phyloP scores from a whole-genome alignment of 352 stramenopile genomes.

The Phytophthora pistaciae region DNA sequence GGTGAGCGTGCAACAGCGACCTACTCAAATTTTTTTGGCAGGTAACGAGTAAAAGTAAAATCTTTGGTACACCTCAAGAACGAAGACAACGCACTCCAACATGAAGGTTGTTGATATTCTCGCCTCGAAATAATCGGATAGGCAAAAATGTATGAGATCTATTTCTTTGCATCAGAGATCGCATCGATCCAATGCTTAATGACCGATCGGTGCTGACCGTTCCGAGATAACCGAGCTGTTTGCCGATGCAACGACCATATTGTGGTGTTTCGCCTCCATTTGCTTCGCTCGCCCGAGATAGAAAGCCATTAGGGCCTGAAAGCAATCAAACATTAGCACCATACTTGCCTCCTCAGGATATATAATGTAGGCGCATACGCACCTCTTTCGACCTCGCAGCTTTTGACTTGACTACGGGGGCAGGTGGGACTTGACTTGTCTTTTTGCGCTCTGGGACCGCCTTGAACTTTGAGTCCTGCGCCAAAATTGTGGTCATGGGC shows the following conservation, averaged over 20 bases:
- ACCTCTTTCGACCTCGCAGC: slow-evolving; percentile 45
- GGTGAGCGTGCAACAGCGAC: too few relatives aligned
- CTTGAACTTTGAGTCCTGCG: not conserved
- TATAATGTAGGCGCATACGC: not conserved
- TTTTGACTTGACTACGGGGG: slow-evolving; percentile 16
- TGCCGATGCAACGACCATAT: slow-evolving; percentile 26
- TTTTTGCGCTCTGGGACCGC: not conserved
- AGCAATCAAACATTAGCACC: not conserved
- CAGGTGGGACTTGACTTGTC: not conserved
- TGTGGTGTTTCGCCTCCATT: slow-evolving; percentile 60
- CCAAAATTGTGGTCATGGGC: too few relatives aligned
- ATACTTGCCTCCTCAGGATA: not conserved
- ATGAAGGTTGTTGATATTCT: too few relatives aligned
- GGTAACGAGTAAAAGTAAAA: too few relatives aligned
- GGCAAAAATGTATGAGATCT: not conserved
- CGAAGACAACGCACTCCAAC: too few relatives aligned
- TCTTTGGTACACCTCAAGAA: too few relatives aligned
- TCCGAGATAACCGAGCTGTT: slow-evolving; percentile 22
- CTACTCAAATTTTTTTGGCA: too few relatives aligned
- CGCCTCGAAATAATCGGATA: too few relatives aligned
- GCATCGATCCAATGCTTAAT: not conserved
- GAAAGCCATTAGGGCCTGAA: slow-evolving; percentile 58
- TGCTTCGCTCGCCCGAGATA: slow-evolving; percentile 61
- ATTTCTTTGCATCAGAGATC: slow-evolving; percentile 2
- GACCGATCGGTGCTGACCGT: slow-evolving; percentile 7